These are phyloP conservation scores for Amaranthus cruentus DNA, from an alignment of 148 eudicot genomes.

Conservation along the genomic window DNA sequence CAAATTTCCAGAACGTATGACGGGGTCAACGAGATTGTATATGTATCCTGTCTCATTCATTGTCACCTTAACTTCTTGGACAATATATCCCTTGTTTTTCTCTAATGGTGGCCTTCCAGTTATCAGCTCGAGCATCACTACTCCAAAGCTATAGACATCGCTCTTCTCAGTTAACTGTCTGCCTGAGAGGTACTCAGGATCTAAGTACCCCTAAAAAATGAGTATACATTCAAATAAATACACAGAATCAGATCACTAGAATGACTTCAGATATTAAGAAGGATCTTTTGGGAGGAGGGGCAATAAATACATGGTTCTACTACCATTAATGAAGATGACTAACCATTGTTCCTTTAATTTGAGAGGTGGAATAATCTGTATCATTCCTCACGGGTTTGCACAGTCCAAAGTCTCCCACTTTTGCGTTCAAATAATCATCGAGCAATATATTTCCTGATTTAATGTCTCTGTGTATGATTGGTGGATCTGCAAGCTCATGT, in stretches of 20 bases:
- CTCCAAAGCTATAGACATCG: constrained; percentile 56
- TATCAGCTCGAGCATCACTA: constrained; percentile 47
- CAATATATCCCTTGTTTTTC: constrained; percentile 48
- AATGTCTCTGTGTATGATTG: constrained; percentile 82
- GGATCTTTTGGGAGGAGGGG: not conserved
- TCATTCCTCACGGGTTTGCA: constrained; percentile 56
- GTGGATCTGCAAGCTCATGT: constrained; percentile 88
- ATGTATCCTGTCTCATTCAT: constrained; percentile 37
- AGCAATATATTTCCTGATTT: constrained; percentile 76
- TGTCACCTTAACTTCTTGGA: constrained; percentile 39
- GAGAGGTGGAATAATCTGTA: constrained; percentile 64
- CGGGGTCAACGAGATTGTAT: constrained; percentile 44
- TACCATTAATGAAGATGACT: constrained; percentile 10
- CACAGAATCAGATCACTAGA: not conserved
- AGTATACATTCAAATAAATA: not conserved
- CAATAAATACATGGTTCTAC: not conserved
- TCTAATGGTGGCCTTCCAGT: constrained; percentile 52
- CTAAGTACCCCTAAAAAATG: constrained; percentile 49
- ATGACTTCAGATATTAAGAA: not conserved
- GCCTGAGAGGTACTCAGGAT: constrained; percentile 63
- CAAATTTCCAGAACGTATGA: constrained; percentile 26
- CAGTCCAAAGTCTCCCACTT: constrained; percentile 88
- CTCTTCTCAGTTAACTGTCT: constrained; percentile 53
- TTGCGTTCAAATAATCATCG: constrained; percentile 70
- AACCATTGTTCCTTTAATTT: constrained; percentile 90